phyloP scores from a whole-genome alignment of 306 rosid species.

The Castanea crenata region DNA sequence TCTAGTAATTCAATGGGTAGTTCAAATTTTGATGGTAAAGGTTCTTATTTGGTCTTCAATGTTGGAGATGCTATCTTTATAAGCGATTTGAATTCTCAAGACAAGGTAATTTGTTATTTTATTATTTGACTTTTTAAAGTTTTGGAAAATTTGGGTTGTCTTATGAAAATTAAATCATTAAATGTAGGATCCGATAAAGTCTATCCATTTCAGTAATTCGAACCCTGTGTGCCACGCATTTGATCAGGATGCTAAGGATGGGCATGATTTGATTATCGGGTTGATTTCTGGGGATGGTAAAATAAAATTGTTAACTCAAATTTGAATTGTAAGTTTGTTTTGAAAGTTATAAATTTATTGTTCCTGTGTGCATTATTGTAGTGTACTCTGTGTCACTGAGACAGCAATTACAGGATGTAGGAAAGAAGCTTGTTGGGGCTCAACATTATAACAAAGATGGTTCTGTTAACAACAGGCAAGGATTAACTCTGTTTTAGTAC shows the following conservation, averaged over 20 bases:
- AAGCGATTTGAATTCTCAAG: conserved; percentile 93
- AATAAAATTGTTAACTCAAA: conserved; percentile 23
- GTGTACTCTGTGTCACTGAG: conserved; percentile 97
- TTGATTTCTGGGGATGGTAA: conserved; percentile 93
- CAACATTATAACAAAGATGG: conserved; percentile 98
- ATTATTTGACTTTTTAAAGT: neutral
- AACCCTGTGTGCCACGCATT: conserved; percentile 90
- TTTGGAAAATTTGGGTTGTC: conserved; percentile 23
- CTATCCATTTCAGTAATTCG: conserved; percentile 87
- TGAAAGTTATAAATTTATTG: conserved; percentile 36
- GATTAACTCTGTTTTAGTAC: conserved; percentile 6
- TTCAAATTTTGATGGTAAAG: conserved; percentile 91
- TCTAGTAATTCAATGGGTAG: conserved; percentile 60
- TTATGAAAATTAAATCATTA: conserved; percentile 36
- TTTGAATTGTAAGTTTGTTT: conserved; percentile 11
- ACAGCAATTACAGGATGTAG: conserved; percentile 98
- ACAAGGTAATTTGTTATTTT: conserved; percentile 58
- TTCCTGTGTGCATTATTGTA: conserved; percentile 47
- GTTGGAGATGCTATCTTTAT: conserved; percentile 93
- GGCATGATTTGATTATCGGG: conserved; percentile 93
- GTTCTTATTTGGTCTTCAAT: conserved; percentile 83
- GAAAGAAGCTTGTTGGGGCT: conserved; percentile 92
- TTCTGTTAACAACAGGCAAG: conserved; percentile 87
- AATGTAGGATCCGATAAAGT: conserved; percentile 92
- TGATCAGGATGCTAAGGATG: conserved; percentile 94